Base-by-base conservation (phyloP, 805 yeast genomes). In the Torulaspora microellipsoides region DNA sequence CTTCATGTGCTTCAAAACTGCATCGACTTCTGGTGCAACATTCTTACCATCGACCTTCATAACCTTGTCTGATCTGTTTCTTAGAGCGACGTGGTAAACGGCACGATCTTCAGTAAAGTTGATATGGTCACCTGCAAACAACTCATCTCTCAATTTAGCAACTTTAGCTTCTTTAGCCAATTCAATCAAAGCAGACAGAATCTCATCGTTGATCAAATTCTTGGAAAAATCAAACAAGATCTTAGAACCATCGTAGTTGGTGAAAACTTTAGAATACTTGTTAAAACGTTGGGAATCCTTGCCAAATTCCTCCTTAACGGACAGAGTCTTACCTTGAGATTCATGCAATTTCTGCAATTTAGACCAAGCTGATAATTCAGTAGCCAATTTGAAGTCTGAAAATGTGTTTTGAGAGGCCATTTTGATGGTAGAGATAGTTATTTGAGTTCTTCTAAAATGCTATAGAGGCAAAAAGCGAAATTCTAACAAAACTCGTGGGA, bases 81-180 rank as follows among this genome's bases (percentile, higher is more conserved):
- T 85, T 60, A 93, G 78, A 29, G 98, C 99, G 59, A 81, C 87
- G 72, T 93, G 99, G 77, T 77, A 93, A 36, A 93, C 99, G 32
- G 99, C 98, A 70, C 96, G 80, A 70, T 81, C 85, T 73, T 93
- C 99, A 49, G 99, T 93, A 71, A 79, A 78, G 77, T 93, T 93
- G 76, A 93, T 89, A 71, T 87, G 89, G 48, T 81, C 85, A 67
- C 99, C 99, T 27, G 77, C 77, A 64, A 93, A 93, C 89, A 93
- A 82, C 44, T 77, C 86, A 60, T 91, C 95, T 68, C 98, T 81
- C 65, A 93, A 80, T 47, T 74, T 64, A 67, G 88, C 93, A 56
- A 93, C 90, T 42, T 81, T 78, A 54, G 97, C 90, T 70, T 93
- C 95, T 65, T 81, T 79, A 56, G 98, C 98, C 62, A 93, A 79